Evolutionary conservation across 208 protist species (phyloP), one percentile per base, ranked within the genome.

Genomic region (Crithidia mellificae): DNA sequence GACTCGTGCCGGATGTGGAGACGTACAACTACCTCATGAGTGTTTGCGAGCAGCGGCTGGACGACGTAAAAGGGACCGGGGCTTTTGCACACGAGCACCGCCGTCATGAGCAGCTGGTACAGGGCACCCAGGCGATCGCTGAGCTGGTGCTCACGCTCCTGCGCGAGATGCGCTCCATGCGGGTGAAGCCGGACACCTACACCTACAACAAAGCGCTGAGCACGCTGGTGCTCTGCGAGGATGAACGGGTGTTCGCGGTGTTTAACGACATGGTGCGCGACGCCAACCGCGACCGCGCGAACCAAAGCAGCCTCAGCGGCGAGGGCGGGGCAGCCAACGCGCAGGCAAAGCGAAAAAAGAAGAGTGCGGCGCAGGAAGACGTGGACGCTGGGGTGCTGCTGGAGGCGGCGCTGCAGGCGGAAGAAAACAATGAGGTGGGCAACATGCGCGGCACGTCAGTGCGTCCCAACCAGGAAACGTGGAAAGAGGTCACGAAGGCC

Each of bases 11-110:
- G 1, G 84, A 97, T 68, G 82, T 97, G 19, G 74, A 90, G 56
- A 95, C 91, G 61, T 97, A 97, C 78, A 97, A 97, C 75, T 86
- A 79, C n/a, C 80, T 97, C 12, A 64, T 97, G 25, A 83, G 67
- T 29, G 49, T 95, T n/a, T 92, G 84, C 50, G 70, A 91, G 63
- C 75, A 91, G 52, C 84, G 90, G 2, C 72, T 97, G 19, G 88
- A 94, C 51, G 95, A 94, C 66, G 81, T 97, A 6, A 61, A 83
- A 1, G 89, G 84, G 3, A 74, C 46, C 12, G 85, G 84, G 9
- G 20, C 51, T 19, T 86, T 86, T 75, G 43, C 53, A 6, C 12
- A 6, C 4, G 58, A 87, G 32, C 66, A 36, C 7, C 80, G 90
- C 22, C 86, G 79, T 0, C 74, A 66, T 17, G 91, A 94, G 66